A percentile compares a stretch with the other conserved stretches of the same genome.
Evolutionary conservation across 495 filamentous ascomycete species (phyloP).

Genomic region (Hypoxylon lienhwacheense): DNA sequence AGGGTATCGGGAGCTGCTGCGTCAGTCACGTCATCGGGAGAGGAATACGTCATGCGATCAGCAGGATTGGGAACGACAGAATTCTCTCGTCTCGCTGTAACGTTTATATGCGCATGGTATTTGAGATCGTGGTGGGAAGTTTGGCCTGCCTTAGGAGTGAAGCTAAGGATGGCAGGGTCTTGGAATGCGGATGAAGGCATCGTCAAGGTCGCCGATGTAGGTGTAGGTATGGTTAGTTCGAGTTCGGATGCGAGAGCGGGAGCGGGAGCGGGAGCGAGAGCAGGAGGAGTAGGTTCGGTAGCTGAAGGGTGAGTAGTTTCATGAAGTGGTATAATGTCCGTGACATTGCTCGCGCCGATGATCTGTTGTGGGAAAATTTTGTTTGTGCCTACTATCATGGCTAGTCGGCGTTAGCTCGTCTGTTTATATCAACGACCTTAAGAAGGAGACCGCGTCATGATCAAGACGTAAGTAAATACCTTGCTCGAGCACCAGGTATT

Average conservation of each 20-base stretch:
- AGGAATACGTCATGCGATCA: constrained; percentile 31
- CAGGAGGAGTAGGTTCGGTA: neutral
- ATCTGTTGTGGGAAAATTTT: constrained; percentile 14
- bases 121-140: constrained; percentile 9
- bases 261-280: too few relatives aligned
- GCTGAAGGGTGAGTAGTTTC: constrained; percentile 44
- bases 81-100: constrained; percentile 44
- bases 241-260: too few relatives aligned
- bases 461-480: too few relatives aligned
- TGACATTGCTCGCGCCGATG: constrained; percentile 38
- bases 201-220: constrained; percentile 1
- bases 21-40: constrained; percentile 33
- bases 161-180: constrained; percentile 59
- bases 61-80: constrained; percentile 24
- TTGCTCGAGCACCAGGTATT: constrained; percentile 73
- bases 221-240: too few relatives aligned
- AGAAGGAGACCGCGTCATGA: neutral
- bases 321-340: constrained; percentile 47
- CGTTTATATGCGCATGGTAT: constrained; percentile 38
- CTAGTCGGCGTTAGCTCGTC: constrained; percentile 21
- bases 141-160: constrained; percentile 38
- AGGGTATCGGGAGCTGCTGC: constrained; percentile 7
- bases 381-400: constrained; percentile 26
- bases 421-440: neutral
- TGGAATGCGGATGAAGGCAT: constrained; percentile 42